These are phyloP conservation scores for Andrographis paniculata DNA, from an alignment of 305 asterid species.

Conservation along the genomic window DNA sequence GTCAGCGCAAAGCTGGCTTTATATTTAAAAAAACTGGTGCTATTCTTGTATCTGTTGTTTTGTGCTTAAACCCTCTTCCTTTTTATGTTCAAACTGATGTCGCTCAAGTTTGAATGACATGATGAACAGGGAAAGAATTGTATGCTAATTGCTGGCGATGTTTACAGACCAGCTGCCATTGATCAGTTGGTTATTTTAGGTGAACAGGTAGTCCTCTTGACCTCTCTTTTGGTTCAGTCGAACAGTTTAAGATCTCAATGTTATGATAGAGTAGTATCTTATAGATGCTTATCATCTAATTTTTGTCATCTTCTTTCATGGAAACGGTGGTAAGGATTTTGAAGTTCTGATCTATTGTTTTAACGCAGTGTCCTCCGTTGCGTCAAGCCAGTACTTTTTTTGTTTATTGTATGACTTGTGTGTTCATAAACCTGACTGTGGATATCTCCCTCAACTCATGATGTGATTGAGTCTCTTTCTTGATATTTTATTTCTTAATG, in stretches of 20 bases:
- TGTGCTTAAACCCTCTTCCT: slow-evolving; percentile 5
- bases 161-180: slow-evolving; percentile 98
- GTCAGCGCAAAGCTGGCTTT: slow-evolving; percentile 91
- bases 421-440: too few species aligned
- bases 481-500: too few species aligned
- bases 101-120: slow-evolving; percentile 19
- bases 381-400: too few species aligned
- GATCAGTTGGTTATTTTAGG: slow-evolving; percentile 93
- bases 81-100: slow-evolving; percentile 14
- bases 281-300: too few species aligned
- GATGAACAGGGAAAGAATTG: slow-evolving; percentile 80
- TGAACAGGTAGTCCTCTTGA: slow-evolving; percentile 55
- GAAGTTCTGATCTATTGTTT: too few species aligned
- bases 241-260: not conserved
- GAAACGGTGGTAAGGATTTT: too few species aligned
- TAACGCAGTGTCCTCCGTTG: too few species aligned
- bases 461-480: not conserved
- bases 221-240: slow-evolving; percentile 8
- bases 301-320: too few species aligned
- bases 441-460: too few species aligned
- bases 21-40: slow-evolving; percentile 88
- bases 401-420: too few species aligned
- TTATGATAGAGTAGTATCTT: too few species aligned
- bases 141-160: slow-evolving; percentile 98
- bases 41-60: slow-evolving; percentile 15